Evolutionary conservation across 768 basidiomycete species (phyloP).

Genomic region (Chalciporus piperatus): DNA sequence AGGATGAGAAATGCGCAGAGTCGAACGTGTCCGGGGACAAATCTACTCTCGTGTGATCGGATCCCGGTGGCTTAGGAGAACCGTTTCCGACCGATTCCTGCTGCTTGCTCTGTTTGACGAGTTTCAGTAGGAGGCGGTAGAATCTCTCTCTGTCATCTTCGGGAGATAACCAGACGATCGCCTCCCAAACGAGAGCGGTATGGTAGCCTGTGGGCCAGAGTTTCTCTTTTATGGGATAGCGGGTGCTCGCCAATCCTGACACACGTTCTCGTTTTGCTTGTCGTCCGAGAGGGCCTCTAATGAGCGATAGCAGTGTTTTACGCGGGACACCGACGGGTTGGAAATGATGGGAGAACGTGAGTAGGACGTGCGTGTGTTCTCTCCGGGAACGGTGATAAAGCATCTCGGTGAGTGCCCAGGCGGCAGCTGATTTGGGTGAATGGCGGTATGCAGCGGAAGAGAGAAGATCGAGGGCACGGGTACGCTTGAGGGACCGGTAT

Average conservation of each 20-base stretch:
- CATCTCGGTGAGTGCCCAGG: constrained; percentile 31
- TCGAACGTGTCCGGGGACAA: constrained; percentile 32
- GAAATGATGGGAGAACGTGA: constrained; percentile 51
- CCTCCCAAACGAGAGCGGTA: constrained; percentile 36
- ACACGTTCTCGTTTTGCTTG: neutral
- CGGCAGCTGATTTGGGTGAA: constrained; percentile 22
- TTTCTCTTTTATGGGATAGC: constrained; percentile 10
- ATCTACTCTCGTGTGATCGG: constrained; percentile 5
- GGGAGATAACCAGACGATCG: constrained; percentile 23
- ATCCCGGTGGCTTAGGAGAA: constrained; percentile 2
- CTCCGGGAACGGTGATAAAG: constrained; percentile 23
- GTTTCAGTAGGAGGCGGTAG: constrained; percentile 43
- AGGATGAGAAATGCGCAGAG: constrained; percentile 49
- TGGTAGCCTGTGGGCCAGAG: constrained; percentile 35
- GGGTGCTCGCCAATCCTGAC: neutral
- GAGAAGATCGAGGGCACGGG: constrained; percentile 15
- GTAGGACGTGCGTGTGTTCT: constrained; percentile 25
- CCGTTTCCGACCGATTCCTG: neutral
- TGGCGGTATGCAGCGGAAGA: constrained; percentile 21
- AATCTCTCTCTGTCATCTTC: constrained; percentile 32
- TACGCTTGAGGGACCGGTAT: constrained; percentile 22
- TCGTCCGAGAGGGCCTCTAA: constrained; percentile 13
- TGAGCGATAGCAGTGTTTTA: constrained; percentile 19
- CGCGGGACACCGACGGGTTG: constrained; percentile 51
- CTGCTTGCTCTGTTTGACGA: constrained; percentile 11